Evolutionary conservation across 768 basidiomycete genomes (phyloP), one percentile per base, ranked within the genome.

Genomic region (Nevesoporus exiguus): DNA sequence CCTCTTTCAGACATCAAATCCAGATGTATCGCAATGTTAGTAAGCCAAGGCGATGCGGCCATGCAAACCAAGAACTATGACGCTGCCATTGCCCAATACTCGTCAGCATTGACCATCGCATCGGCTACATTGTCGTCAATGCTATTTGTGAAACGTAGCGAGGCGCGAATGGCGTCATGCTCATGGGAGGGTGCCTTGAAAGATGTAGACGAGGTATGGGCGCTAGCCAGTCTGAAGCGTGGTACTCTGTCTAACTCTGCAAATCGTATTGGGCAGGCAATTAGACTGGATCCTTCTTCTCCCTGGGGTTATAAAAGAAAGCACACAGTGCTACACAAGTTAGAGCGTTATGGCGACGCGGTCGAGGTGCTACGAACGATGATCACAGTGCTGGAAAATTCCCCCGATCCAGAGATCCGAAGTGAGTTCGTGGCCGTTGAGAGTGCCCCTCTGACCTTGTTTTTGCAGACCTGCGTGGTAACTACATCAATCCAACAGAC

Each of bases 141-240:
- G 7, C 24, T 64, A 1, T 53, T 61, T 19, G 39, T 54, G 31
- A 64, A 62, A 36, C 52, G 63, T 2, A 56, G 63, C 22, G 22
- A 62, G 4, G 63, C 63, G 0, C 40, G 37, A 2, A 40, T 21
- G 2, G 42, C 19, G 9, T 54, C 27, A 25, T 40, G 15, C 27
- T 50, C 25, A 13, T 65, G 56, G 52, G 39, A 59, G 14, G 49
- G 44, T 42, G 52, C 57, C 2, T 47, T 65, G 41, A 43, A 25
- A 14, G 63, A 64, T 45, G 63, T 57, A 19, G 34, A 62, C 5
- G 53, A 64, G 51, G 63, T 65, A 10, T 15, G 55, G 54, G 15
- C 0, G 7, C 21, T 39, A 2, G 0, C 34, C 21, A 15, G 8
- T 31, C 3, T 52, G 5, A 3, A 2, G 3, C 14, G 15, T 5